Evolutionary conservation across 2,329 filamentous ascomycete species (phyloP), one percentile per base, ranked within the genome.

Genomic region (Cercospora janseana): DNA sequence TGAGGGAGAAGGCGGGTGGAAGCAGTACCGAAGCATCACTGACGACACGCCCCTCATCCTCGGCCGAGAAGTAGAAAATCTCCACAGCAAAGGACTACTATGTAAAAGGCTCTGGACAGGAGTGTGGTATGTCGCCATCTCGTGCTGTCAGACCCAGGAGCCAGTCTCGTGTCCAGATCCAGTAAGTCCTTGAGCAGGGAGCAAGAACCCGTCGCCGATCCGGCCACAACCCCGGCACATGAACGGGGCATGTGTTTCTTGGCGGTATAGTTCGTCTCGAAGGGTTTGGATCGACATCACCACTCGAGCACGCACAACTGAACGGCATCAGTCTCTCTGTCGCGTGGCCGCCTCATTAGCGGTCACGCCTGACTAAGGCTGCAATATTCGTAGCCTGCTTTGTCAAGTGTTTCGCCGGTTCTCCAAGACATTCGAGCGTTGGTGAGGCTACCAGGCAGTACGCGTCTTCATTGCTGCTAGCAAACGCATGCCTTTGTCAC

Each of bases 361-460:
- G n/a, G n/a, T n/a, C n/a, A n/a, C n/a, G n/a, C n/a, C n/a, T n/a
- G 20, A 24, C 35, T 8, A 13, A 23, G 18, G 35, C 35, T 18
- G 20, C 26, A 13, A 9, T 13, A 24, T 7, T 20, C 12, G 35
- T 13, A 10, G 16, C n/a, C 26, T n/a, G 18, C 24, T 44, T 44
- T 21, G 41, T 44, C 41, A 44, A 18, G 28, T 28, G 41, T n/a
- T 24, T 32, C 41, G 27, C 8, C 6, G 16, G 41, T 23, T 13
- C 16, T 44, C 41, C 26, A 32, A 13, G 15, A 31, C 16, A 16
- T 44, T 44, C 41, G 41, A 31, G 7, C 27, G 41, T 31, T 21
- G 26, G 29, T n/a, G 34, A 44, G 41, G 27, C 41, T 44, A 18
- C 40, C 41, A 44, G 41, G 41, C 32, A 44, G 41, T 44, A 44